phyloP scores from a whole-genome alignment of 1,284 basidiomycete genomes.

The Prillingera fragicola region DNA sequence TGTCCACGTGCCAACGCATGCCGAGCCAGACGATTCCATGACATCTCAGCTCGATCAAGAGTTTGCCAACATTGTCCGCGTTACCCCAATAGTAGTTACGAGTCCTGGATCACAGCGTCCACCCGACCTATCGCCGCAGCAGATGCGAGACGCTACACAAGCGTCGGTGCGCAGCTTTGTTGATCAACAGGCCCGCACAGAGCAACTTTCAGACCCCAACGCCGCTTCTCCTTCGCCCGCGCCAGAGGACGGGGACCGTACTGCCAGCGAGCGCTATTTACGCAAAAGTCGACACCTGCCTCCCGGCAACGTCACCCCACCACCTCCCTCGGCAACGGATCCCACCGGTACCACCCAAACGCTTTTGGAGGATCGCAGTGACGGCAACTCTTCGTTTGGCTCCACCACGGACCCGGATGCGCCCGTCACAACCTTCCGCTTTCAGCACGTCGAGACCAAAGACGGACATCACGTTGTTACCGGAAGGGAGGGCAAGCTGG shows the following conservation, averaged over 20 bases:
- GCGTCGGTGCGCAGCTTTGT: conserved; percentile 39
- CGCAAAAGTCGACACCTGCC: too few species aligned
- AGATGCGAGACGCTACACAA: conserved; percentile 20
- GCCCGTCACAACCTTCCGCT: conserved; percentile 58
- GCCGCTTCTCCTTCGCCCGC: conserved; percentile 30
- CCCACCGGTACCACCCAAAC: too few species aligned
- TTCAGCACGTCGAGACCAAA: conserved; percentile 62
- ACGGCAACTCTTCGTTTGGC: too few species aligned
- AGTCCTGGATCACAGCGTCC: neutral
- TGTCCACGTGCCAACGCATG: conserved; percentile 1
- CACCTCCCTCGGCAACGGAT: too few species aligned
- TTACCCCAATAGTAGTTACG: conserved; percentile 1
- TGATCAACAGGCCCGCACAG: conserved; percentile 32
- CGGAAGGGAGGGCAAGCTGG: conserved; percentile 64
- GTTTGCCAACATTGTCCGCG: conserved; percentile 32
- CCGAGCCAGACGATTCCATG: conserved; percentile 29
- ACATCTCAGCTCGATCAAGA: conserved; percentile 25
- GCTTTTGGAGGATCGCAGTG: too few species aligned
- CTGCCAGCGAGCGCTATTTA: too few species aligned
- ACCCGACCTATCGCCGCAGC: conserved; percentile 3
- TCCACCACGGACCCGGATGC: too few species aligned
- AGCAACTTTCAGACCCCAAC: conserved; percentile 37
- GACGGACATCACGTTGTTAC: conserved; percentile 69
- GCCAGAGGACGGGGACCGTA: conserved; percentile 6
- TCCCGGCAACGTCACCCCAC: too few species aligned